Conservation (phyloP, 192 early-diverging fungal genomes). For the Backusella tarrabulga region DNA sequence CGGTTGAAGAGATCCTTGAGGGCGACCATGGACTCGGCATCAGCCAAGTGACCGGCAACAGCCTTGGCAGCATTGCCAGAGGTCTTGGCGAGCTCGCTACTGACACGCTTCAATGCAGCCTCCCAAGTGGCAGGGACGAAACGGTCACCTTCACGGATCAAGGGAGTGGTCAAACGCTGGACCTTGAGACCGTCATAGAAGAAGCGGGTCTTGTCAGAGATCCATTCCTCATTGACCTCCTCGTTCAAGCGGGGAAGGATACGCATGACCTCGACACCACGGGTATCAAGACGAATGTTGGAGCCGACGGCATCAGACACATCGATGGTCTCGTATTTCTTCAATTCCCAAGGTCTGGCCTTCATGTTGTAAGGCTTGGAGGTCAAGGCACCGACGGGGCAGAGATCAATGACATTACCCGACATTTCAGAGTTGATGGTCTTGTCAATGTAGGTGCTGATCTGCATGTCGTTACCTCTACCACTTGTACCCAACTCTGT, state of each 20-base stretch:
- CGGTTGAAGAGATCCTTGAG: slow-evolving; percentile 95
- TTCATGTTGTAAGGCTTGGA: slow-evolving; percentile 96
- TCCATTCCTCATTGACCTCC: slow-evolving; percentile 99
- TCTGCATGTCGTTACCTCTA: slow-evolving; percentile 97
- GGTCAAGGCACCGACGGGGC: slow-evolving; percentile 97
- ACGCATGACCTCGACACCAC: slow-evolving; percentile 96
- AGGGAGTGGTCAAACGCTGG: slow-evolving; percentile 91
- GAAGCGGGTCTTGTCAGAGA: slow-evolving; percentile 97
- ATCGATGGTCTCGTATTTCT: slow-evolving; percentile 94
- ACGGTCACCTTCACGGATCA: slow-evolving; percentile 79
- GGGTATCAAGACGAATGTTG: slow-evolving; percentile 95
- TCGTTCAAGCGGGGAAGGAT: slow-evolving; percentile 95
- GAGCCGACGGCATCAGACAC: slow-evolving; percentile 93
- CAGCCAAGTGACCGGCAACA: slow-evolving; percentile 89
- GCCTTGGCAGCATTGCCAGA: slow-evolving; percentile 70
- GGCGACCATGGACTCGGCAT: slow-evolving; percentile 91
- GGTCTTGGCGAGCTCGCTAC: slow-evolving; percentile 58
- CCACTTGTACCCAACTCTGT: slow-evolving; percentile 94
- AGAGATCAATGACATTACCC: slow-evolving; percentile 96
- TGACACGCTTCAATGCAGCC: slow-evolving; percentile 77
- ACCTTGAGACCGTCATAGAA: slow-evolving; percentile 94
- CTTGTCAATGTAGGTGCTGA: slow-evolving; percentile 93
- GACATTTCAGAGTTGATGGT: slow-evolving; percentile 92
- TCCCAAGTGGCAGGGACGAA: slow-evolving; percentile 87
- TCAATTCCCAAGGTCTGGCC: slow-evolving; percentile 95